These are phyloP conservation scores for Ganoderma meredithae DNA, from an alignment of 1,284 basidiomycete species.

Conservation along the genomic window DNA sequence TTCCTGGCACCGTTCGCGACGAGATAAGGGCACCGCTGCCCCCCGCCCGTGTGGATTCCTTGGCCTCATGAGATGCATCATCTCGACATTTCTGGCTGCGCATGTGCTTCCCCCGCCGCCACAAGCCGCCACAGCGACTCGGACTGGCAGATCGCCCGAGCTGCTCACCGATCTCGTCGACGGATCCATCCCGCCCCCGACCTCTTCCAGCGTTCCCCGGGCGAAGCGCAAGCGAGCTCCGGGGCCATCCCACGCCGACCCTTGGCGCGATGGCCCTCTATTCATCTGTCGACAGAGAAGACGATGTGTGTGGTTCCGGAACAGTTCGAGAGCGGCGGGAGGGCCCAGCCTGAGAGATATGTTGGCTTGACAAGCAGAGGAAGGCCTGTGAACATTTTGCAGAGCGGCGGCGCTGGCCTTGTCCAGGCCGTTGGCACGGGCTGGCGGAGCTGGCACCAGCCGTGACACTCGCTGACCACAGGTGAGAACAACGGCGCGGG, in stretches of 20 bases:
- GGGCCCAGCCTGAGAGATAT: background rate
- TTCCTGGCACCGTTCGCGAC: conserved; percentile 19
- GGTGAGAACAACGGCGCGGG: background rate
- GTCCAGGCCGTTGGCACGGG: background rate
- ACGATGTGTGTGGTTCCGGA: too few relatives aligned
- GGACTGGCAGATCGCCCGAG: background rate
- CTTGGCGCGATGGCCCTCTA: background rate
- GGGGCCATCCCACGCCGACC: background rate
- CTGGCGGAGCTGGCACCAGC: background rate
- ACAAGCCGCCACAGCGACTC: conserved; percentile 3
- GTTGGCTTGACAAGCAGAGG: background rate
- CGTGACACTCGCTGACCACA: background rate
- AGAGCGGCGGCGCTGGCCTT: background rate
- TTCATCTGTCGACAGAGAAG: background rate
- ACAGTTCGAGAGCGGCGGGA: background rate
- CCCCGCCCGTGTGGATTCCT: conserved; percentile 8
- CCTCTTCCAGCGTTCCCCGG: background rate
- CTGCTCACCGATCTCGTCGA: background rate
- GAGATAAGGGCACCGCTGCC: conserved; percentile 20
- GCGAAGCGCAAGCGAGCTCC: background rate
- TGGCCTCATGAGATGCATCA: background rate
- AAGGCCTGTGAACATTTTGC: background rate
- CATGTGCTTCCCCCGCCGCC: background rate
- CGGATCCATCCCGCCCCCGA: background rate
- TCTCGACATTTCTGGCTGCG: background rate